Evolutionary conservation across 1,139 yeast species (phyloP).

Genomic region (Saccharomycopsis hybrid): DNA sequence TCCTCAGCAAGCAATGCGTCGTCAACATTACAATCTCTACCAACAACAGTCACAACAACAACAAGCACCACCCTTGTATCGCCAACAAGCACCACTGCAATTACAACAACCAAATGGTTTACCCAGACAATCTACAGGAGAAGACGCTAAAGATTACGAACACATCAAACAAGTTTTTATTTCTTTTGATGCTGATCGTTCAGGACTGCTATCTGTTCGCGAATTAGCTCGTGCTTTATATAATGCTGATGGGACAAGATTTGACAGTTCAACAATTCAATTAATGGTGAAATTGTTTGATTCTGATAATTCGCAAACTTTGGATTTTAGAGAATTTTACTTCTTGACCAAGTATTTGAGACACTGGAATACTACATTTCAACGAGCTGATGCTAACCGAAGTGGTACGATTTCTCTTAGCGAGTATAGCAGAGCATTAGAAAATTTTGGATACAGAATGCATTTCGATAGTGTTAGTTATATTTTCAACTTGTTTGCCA

Average conservation of each 20-base stretch:
- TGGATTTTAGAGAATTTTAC: slow-evolving; percentile 61
- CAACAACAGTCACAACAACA: slow-evolving; percentile 5
- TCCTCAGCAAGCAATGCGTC: no score
- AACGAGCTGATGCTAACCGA: slow-evolving; percentile 53
- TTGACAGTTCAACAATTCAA: slow-evolving; percentile 53
- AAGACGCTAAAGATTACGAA: slow-evolving; percentile 4
- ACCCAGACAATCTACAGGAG: slow-evolving; percentile 13
- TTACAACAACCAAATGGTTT: slow-evolving; percentile 11
- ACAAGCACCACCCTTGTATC: slow-evolving; percentile 8
- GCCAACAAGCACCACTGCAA: slow-evolving; percentile 9
- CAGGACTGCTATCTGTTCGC: slow-evolving; percentile 50
- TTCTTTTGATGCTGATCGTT: slow-evolving; percentile 42
- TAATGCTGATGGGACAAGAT: slow-evolving; percentile 57
- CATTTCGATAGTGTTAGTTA: slow-evolving; percentile 54
- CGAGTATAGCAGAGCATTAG: slow-evolving; percentile 57
- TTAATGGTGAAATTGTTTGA: slow-evolving; percentile 64
- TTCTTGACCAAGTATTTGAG: slow-evolving; percentile 64
- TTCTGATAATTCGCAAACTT: slow-evolving; percentile 39
- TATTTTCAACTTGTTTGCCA: slow-evolving; percentile 47
- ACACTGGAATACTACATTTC: slow-evolving; percentile 64
- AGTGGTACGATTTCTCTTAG: slow-evolving; percentile 60
- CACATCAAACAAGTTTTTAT: slow-evolving; percentile 4
- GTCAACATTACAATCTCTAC: slow-evolving; percentile 14
- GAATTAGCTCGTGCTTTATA: slow-evolving; percentile 58
- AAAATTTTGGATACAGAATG: slow-evolving; percentile 62